phyloP scores from a whole-genome alignment of 805 yeast species.

The Suhomyces pyralidae region DNA sequence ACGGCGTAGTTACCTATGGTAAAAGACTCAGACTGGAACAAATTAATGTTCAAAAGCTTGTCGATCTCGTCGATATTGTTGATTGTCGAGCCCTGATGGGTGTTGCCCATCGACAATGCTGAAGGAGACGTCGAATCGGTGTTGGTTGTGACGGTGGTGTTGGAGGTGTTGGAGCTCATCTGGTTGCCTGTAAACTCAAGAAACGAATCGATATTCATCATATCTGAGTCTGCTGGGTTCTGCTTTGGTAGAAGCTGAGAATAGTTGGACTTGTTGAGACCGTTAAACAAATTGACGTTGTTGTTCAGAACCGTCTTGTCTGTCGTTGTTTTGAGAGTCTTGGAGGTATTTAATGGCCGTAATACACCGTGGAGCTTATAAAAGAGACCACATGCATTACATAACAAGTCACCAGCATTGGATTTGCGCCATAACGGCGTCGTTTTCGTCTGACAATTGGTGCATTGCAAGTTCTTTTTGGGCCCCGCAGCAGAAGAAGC shows the following conservation, averaged over 20 bases:
- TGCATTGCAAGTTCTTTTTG: slow-evolving; percentile 31
- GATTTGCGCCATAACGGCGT: slow-evolving; percentile 47
- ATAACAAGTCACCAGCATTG: slow-evolving; percentile 39
- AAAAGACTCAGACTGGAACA: slow-evolving; percentile 35
- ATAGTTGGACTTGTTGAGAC: neutral
- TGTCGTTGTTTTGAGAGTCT: slow-evolving; percentile 4
- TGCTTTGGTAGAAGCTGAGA: slow-evolving; percentile 1
- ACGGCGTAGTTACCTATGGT: slow-evolving; percentile 16
- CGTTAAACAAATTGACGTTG: slow-evolving; percentile 24
- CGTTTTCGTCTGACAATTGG: slow-evolving; percentile 43
- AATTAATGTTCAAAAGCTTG: slow-evolving; percentile 36
- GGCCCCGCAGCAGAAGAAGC: slow-evolving; percentile 1
- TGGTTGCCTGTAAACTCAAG: slow-evolving; percentile 10
- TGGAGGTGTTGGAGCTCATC: neutral
- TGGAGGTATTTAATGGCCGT: slow-evolving; percentile 33
- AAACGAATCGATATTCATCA: slow-evolving; percentile 16
- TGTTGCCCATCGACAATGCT: neutral
- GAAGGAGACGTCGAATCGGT: slow-evolving; percentile 3
- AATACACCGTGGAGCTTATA: slow-evolving; percentile 45
- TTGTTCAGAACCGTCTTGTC: slow-evolving; percentile 23
- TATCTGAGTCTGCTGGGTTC: slow-evolving; percentile 7
- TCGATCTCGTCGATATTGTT: slow-evolving; percentile 37
- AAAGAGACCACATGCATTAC: slow-evolving; percentile 47
- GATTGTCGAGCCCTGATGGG: slow-evolving; percentile 1
- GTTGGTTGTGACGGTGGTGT: neutral